Percentiles rank a stretch among this genome's conserved stretches.
Conservation (phyloP, 2,329 filamentous ascomycete genomes). For the Scedosporium boydii region DNA sequence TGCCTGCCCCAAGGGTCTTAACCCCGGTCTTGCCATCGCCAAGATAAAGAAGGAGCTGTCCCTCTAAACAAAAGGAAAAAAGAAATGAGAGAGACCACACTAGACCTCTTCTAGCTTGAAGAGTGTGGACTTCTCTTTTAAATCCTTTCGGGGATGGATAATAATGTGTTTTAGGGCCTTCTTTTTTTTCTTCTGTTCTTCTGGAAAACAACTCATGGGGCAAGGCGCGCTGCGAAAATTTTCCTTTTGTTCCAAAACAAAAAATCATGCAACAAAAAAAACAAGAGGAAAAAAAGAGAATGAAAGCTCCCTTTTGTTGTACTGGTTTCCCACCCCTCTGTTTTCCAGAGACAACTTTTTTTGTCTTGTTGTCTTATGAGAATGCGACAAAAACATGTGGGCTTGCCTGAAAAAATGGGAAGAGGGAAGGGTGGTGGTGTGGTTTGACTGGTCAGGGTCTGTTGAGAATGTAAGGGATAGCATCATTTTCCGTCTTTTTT, state of each 20-base stretch:
- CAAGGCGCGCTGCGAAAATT: not conserved
- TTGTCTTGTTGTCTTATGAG: not conserved
- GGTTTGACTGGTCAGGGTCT: no score
- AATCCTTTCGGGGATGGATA: not conserved
- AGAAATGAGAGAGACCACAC: not conserved
- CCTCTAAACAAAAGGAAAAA: constrained; percentile 23
- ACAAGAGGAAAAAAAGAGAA: not conserved
- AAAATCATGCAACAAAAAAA: not conserved
- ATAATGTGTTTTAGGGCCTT: not conserved
- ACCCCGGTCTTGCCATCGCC: constrained; percentile 89
- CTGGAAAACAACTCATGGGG: not conserved
- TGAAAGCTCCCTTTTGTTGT: not conserved
- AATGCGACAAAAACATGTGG: not conserved
- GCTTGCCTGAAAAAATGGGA: not conserved
- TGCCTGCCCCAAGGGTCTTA: constrained; percentile 96
- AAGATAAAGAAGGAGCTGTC: constrained; percentile 99
- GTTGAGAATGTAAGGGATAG: not conserved
- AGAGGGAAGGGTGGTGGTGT: not conserved
- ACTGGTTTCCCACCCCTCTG: not conserved
- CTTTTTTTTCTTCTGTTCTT: not conserved
- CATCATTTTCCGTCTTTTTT: not conserved
- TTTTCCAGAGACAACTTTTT: not conserved
- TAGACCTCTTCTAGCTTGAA: not conserved
- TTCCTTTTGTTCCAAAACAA: not conserved
- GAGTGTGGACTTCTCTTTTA: not conserved